A percentile compares a stretch with the other conserved stretches of the same genome.
phyloP scores from a whole-genome alignment of 805 yeast species.

The Helenozyma rhizophorensis region DNA sequence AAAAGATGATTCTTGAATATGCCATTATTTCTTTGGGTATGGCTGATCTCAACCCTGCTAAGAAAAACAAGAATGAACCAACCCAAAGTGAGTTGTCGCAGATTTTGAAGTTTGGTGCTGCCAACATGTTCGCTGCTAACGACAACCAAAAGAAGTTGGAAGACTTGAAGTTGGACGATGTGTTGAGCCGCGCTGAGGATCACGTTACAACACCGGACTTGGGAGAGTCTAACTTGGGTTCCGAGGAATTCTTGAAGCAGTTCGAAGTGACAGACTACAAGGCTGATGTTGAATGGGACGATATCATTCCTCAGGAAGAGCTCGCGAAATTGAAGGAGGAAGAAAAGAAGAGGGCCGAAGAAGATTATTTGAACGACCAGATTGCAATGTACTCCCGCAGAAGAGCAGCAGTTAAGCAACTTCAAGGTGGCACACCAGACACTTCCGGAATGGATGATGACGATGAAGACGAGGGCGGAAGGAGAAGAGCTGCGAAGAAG shows the following conservation, averaged over 20 bases:
- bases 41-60: conserved; percentile 60
- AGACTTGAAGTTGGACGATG: conserved; percentile 92
- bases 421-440: conserved; percentile 32
- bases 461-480: conserved; percentile 29
- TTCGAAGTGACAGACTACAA: conserved; percentile 98
- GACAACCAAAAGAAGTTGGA: conserved; percentile 96
- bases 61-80: conserved; percentile 65
- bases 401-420: conserved; percentile 64
- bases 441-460: conserved; percentile 38
- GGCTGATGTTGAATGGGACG: conserved; percentile 99
- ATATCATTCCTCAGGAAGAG: conserved; percentile 94
- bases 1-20: conserved; percentile 96
- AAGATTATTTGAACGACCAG: conserved; percentile 82
- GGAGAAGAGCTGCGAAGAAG: conserved; percentile 22
- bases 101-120: conserved; percentile 96
- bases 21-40: conserved; percentile 96
- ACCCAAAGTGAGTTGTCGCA: conserved; percentile 81
- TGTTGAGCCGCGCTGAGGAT: conserved; percentile 94
- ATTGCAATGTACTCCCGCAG: conserved; percentile 82
- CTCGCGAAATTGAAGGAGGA: conserved; percentile 83
- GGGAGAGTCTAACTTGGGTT: conserved; percentile 97
- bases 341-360: conserved; percentile 82
- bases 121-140: conserved; percentile 92
- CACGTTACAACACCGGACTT: conserved; percentile 93
- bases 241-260: conserved; percentile 94